These are phyloP conservation scores for Agrocybe praecox DNA, from an alignment of 768 basidiomycete species.

Conservation along the genomic window DNA sequence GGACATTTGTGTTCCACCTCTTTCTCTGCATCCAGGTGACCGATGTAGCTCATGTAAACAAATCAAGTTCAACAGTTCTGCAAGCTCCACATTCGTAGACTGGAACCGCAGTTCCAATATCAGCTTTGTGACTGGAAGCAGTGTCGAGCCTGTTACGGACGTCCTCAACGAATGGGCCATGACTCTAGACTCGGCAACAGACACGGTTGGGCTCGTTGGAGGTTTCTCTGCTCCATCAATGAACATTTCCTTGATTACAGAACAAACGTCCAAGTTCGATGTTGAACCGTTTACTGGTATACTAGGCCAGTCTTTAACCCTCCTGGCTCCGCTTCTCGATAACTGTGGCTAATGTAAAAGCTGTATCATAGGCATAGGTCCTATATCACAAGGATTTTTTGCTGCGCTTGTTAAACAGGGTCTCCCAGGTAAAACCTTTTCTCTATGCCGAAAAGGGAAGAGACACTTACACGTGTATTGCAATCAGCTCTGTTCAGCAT, in stretches of 20 bases:
- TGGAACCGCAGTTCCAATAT: conserved; percentile 41
- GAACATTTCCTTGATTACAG: conserved; percentile 50
- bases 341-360: neutral
- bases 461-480: neutral
- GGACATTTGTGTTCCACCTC: neutral
- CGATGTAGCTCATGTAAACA: conserved; percentile 47
- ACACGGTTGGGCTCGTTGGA: conserved; percentile 49
- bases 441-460: neutral
- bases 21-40: conserved; percentile 32
- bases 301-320: conserved; percentile 35
- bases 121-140: conserved; percentile 54
- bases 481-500: conserved; percentile 50
- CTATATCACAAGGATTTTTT: conserved; percentile 51
- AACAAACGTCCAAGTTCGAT: conserved; percentile 53
- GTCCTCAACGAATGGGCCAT: conserved; percentile 40
- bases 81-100: conserved; percentile 54
- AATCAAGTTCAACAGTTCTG: conserved; percentile 46
- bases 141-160: conserved; percentile 54
- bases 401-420: conserved; percentile 46
- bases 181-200: conserved; percentile 43
- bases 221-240: conserved; percentile 39
- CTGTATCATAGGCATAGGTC: conserved; percentile 47
- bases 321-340: neutral
- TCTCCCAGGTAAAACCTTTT: conserved; percentile 45
- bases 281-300: conserved; percentile 61